Percentiles rank a stretch among this genome's conserved stretches.
phyloP scores from a whole-genome alignment of 495 filamentous ascomycete genomes.

The Lepidopterella palustris region DNA sequence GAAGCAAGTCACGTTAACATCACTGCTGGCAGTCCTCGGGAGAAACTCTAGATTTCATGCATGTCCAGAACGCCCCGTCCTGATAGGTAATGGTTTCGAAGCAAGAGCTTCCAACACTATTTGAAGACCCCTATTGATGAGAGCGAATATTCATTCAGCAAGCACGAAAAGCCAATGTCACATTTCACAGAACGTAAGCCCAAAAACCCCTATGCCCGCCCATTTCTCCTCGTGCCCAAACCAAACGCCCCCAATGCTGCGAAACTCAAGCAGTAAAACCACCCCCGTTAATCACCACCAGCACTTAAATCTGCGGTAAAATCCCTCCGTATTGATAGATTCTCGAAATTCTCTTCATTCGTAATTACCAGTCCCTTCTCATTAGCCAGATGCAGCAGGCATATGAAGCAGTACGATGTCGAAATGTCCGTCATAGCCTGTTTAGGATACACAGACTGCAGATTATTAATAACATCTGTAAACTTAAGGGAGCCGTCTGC shows the following conservation, averaged over 20 bases:
- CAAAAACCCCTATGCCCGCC: neutral
- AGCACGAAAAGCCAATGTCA: too few species aligned
- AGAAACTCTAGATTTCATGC: too few species aligned
- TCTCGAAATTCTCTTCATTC: constrained; percentile 42
- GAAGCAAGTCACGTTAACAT: too few species aligned
- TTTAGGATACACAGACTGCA: constrained; percentile 79
- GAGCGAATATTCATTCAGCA: too few species aligned
- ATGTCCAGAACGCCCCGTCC: too few species aligned
- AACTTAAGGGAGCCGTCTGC: constrained; percentile 62
- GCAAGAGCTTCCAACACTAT: too few species aligned
- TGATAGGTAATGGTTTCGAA: too few species aligned
- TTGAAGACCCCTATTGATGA: too few species aligned
- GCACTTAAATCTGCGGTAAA: constrained; percentile 27
- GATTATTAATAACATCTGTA: constrained; percentile 80
- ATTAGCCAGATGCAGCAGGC: constrained; percentile 89
- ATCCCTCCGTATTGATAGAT: constrained; percentile 39
- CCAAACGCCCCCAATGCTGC: neutral
- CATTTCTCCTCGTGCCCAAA: neutral
- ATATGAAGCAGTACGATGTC: constrained; percentile 96
- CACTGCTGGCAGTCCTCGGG: too few species aligned
- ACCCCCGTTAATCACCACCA: neutral
- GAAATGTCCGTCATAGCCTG: constrained; percentile 87
- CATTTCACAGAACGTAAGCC: too few species aligned
- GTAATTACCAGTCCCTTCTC: constrained; percentile 79
- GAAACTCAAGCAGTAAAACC: neutral